Evolutionary conservation across 768 basidiomycete genomes (phyloP), one percentile per base, ranked within the genome.

Genomic region (Pholiota microspora): DNA sequence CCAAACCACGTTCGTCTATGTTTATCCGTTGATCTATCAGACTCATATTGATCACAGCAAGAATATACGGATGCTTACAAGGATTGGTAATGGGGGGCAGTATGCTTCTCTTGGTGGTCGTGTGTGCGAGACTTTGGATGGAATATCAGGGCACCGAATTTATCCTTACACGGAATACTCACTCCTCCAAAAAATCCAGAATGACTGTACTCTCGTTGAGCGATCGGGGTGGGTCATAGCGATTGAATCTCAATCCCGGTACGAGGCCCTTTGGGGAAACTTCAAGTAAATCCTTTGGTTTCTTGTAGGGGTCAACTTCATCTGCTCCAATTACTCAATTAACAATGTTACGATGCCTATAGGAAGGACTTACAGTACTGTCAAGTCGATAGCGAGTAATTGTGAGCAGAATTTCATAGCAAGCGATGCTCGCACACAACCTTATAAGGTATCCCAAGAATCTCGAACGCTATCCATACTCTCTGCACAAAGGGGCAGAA

Each of bases 401-500:
- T 2, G 6, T 21, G 21, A 2, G n/a, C 7, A 50, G 38, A 7
- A 13, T 42, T 18, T 9, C 7, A 23, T 10, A 18, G n/a, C 3
- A 42, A 3, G 24, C 51, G 31, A 1, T n/a, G 4, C 45, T 1
- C 45, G 49, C 73, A 45, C n/a, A n/a, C n/a, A 53, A 86, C 88
- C 65, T 84, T 81, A 71, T 94, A 92, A 2, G 83, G 80, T 42
- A 92, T 80, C 1, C 74, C 77, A 18, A 90, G 79, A 57, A 80
- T 78, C 66, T 93, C 89, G 27, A 92, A 73, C 0, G 83, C 78
- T 16, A 84, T 77, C 91, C 92, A 94, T 2, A 82, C 88, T 13
- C 91, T 77, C 67, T 92, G 89, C 1, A 92, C 89, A 64, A 92
- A 92, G 0, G 89, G 88, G 64, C 89, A 91, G 63, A 89, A 89